A percentile compares a stretch with the other conserved stretches of the same genome.
Conservation (phyloP, 345 rosid species). For the Bretschneidera sinensis region DNA sequence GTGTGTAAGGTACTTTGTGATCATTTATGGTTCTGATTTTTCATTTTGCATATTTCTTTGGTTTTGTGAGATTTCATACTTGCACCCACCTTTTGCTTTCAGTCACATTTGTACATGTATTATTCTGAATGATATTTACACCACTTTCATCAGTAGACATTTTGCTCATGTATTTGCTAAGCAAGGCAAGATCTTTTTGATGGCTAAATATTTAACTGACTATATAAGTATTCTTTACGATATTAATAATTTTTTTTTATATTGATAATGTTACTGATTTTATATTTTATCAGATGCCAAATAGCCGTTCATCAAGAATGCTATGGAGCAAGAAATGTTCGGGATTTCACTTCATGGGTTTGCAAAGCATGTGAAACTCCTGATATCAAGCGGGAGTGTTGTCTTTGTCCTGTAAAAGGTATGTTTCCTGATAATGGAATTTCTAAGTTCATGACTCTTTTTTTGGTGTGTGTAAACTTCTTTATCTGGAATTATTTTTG, state of each 20-base stretch:
- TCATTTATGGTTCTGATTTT: too few relatives aligned
- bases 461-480: too few relatives aligned
- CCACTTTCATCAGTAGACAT: neutral
- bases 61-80: neutral
- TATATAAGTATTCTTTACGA: too few relatives aligned
- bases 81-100: neutral
- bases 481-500: too few relatives aligned
- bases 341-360: conserved; percentile 97
- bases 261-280: neutral
- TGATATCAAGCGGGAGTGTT: conserved; percentile 80
- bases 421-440: conserved; percentile 11
- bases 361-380: conserved; percentile 99
- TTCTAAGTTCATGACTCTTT: too few relatives aligned
- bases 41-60: neutral
- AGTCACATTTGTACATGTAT: neutral
- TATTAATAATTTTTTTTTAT: too few relatives aligned
- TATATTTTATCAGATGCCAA: conserved; percentile 59
- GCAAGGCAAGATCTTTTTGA: neutral
- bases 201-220: neutral
- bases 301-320: conserved; percentile 99
- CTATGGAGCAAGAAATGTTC: conserved; percentile 86
- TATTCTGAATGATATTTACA: conserved; percentile 4
- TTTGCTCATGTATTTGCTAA: neutral
- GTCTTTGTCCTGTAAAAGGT: conserved; percentile 98
- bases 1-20: neutral